Evolutionary conservation across 495 filamentous ascomycete genomes (phyloP), one percentile per base, ranked within the genome.

Genomic region (Penicillium ochrochloron): DNA sequence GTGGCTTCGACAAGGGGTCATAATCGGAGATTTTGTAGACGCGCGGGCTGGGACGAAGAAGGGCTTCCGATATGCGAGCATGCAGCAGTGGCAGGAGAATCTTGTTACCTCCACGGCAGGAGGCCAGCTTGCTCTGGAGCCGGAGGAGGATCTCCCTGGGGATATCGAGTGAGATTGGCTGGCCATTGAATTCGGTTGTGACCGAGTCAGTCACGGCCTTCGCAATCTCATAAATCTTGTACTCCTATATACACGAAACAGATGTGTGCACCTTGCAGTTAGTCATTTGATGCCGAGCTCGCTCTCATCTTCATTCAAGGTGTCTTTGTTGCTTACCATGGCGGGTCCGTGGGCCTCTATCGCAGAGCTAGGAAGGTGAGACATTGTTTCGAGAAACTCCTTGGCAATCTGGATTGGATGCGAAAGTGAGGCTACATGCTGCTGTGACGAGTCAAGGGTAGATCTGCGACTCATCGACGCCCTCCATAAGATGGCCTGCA

Each of bases 41-140:
- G 25, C 50, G 50, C 9, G 23, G 50, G 50, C 29, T 29, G 5
- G 8, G 17, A 10, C 29, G 25, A 53, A 53, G 25, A 17, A 53
- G 50, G 25, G 50, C 50, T 10, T 27, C 50, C 1, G 50, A 53
- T 14, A 53, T 53, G 17, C 50, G 50, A 53, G 50, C 50, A 53
- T 53, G 50, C 23, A 53, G 50, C 25, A 53, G 50, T 15, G 50
- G 29, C 12, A 53, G 11, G 11, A 53, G 50, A 53, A 29, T 31
- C 17, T 53, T 53, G 25, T 53, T 53, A 11, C 50, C 50, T 25
- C 50, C 50, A 27, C 50, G 50, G 25, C 23, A 53, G 2, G 50
- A 53, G 50, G 50, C 50, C 29, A 53, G 50, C 50, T 53, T 53
- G 50, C 29, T 53, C 50, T 53, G 50, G 6, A 53, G 25, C 50